Percentiles rank a stretch among this genome's conserved stretches.
Conservation (phyloP, 345 rosid genomes). For the Punica granatum region DNA sequence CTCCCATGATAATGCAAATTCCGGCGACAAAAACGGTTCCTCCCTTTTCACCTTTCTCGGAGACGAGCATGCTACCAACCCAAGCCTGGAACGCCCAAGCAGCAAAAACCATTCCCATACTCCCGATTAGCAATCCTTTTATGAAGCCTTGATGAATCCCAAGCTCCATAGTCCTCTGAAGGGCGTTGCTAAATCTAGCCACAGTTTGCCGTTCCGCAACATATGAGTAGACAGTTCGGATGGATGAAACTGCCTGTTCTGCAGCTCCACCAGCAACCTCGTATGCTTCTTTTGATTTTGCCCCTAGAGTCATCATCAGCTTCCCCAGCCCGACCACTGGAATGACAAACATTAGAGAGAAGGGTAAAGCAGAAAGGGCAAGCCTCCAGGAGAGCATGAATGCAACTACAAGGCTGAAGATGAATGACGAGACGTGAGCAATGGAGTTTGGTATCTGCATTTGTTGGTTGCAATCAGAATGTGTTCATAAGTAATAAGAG, state of each 20-base stretch:
- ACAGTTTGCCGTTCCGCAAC: conserved; percentile 40
- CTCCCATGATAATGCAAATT: conserved; percentile 33
- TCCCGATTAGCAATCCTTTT: conserved; percentile 51
- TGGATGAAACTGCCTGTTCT: conserved; percentile 47
- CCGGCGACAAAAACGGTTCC: conserved; percentile 38
- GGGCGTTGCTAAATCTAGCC: conserved; percentile 24
- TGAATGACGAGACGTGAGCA: conserved; percentile 33
- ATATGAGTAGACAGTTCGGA: conserved; percentile 44
- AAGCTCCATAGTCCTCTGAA: conserved; percentile 29
- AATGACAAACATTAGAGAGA: conserved; percentile 30
- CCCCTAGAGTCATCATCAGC: conserved; percentile 29
- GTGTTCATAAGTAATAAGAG: neutral
- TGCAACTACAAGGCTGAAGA: conserved; percentile 25
- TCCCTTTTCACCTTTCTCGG: conserved; percentile 40
- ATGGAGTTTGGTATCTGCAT: conserved; percentile 36
- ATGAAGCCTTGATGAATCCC: conserved; percentile 41
- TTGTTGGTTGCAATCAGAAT: neutral
- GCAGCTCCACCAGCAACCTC: conserved; percentile 39
- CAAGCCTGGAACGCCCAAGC: conserved; percentile 49
- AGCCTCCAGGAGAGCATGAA: conserved; percentile 46
- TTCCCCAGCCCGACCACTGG: conserved; percentile 42
- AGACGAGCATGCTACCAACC: conserved; percentile 44
- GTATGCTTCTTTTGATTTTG: conserved; percentile 30
- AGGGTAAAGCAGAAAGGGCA: conserved; percentile 38
- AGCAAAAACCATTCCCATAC: conserved; percentile 41